Base-by-base conservation (phyloP, 2,329 filamentous ascomycete species). In the Truncatella angustata region DNA sequence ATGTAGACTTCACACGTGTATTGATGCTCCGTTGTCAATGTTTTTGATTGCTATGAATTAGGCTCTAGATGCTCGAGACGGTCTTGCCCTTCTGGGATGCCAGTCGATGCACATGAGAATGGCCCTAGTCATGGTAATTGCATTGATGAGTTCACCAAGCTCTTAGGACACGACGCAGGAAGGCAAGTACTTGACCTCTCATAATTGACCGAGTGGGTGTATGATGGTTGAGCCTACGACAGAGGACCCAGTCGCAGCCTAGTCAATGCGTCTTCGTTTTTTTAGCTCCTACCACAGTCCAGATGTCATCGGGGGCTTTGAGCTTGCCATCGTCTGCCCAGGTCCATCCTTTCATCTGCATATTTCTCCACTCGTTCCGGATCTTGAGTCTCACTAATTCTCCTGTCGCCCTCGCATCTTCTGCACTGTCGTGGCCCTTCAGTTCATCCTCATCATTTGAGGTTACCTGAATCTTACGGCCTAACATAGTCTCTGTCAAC, bases 401-500 rank as follows among this genome's bases (percentile, higher is more conserved):
- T 0, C 93, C 94, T 0, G 95, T 93, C 0, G 92, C 90, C 43
- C 87, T 81, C 0, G 94, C 91, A 65, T 99, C 94, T 68, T 99
- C 94, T 23, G 87, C 87, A 23, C 90, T 96, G 71, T 99, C 94
- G 68, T 99, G 94, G 0, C 94, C 94, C 18, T 73, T 60, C 18
- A 74, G 67, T 40, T 72, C 68, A 3, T 68, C 70, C 0, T 62
- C 60, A 2, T 69, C 71, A 60, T 16, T 70, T 57, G 54, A 74
- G 72, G 73, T 87, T 32, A 84, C 83, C 69, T 99, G 94, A 34
- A 99, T 97, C 49, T 86, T 81, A 23, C 86, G 79, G 52, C 85
- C 80, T 5, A 99, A 79, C 54, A 88, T 75, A n/a, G 72, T 76
- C 44, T 84, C 80, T 65, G 87, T 86, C 0, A 99, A 81, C 54